Base-by-base conservation (phyloP, 108 stramenopile genomes). In the Skeletonema potamos region DNA sequence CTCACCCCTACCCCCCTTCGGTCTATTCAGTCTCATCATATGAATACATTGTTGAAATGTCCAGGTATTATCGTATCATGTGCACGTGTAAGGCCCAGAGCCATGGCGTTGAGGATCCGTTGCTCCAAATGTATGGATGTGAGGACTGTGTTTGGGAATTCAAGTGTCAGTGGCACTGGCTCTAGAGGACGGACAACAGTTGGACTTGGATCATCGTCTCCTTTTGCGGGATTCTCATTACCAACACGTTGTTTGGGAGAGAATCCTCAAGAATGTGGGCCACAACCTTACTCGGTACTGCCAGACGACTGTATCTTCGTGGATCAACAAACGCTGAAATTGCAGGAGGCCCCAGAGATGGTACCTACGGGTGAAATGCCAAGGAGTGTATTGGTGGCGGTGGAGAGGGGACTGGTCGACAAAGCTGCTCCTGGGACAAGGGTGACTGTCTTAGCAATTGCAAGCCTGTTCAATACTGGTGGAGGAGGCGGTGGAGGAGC, bases 351-450 rank as follows among this genome's bases (percentile, higher is more conserved):
- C 7, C 95, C 95, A 17, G 95, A 96, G 70, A 74, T 76, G 64
- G 95, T 96, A 4, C 95, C 95, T 12, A 93, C 95, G 28, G 95
- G 95, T 58, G 95, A 99, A 81, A 98, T 99, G 99, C 99, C 99
- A 15, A 84, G 99, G 13, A 82, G 86, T 41, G 93, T 98, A 46
- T 58, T 97, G 56, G 70, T 98, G 34, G 87, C 95, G 15, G 95
- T 93, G n/a, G 98, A 98, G 62, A 76, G 97, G 32, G 78, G 82
- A 15, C 75, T 98, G 29, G 97, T 97, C 12, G 97, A 98, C 75
- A 77, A 72, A 58, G 98, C 97, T 34, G 87, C 97, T 10, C 98
- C 99, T 0, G 99, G 99, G 10, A 97, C 97, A 26, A 72, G 98
- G 8, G 96, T 99, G 27, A 76, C 76, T 12, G 80, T 99, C 55